Evolutionary conservation across 129 eudicot genomes (phyloP).

Genomic region (Chrysanthemum lavandulifolium): DNA sequence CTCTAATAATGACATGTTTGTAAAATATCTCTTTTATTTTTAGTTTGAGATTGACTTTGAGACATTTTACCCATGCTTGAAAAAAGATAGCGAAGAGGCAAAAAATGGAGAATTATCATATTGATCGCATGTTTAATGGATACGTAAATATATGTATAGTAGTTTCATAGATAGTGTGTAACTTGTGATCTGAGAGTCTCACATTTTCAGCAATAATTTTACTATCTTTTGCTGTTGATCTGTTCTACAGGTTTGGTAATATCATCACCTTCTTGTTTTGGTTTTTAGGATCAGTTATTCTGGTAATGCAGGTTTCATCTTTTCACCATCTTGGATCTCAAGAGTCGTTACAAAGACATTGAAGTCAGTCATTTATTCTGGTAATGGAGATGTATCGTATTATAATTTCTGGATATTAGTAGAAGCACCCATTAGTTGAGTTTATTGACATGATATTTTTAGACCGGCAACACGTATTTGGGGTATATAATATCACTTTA

Average conservation of each 20-base stretch:
- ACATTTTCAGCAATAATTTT: neutral
- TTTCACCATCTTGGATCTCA: conserved; percentile 6
- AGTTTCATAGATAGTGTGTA: neutral
- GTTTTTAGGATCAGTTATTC: neutral
- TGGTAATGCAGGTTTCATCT: conserved; percentile 1
- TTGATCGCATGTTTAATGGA: neutral
- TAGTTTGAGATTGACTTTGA: neutral
- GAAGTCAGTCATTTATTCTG: neutral
- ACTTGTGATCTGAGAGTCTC: neutral
- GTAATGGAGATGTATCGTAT: conserved; percentile 5
- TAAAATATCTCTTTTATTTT: neutral
- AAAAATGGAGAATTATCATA: no score
- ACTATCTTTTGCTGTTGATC: neutral
- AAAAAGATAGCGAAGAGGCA: no score
- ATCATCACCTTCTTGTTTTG: neutral
- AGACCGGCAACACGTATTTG: conserved; percentile 2
- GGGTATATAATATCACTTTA: conserved; percentile 4
- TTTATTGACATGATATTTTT: neutral
- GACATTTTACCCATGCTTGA: no score
- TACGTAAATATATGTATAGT: neutral
- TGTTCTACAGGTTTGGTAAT: neutral
- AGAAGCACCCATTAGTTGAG: neutral
- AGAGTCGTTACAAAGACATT: neutral
- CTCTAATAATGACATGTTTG: no score
- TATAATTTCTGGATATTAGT: neutral